phyloP scores from a whole-genome alignment of 1,284 basidiomycete species.

The Moesziomyces globuligerus region DNA sequence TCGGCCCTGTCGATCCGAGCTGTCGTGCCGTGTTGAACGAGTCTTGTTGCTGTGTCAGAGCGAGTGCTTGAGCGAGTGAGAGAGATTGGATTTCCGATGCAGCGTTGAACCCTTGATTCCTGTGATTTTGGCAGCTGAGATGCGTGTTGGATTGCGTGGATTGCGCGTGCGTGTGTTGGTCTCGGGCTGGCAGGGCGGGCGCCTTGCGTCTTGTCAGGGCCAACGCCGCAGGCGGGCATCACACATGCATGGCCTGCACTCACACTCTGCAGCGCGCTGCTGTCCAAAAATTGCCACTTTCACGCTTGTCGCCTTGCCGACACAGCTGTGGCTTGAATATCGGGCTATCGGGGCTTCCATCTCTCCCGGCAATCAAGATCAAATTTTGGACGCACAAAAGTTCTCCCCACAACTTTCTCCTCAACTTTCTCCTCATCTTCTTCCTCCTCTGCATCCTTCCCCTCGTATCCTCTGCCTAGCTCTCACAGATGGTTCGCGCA shows the following conservation, averaged over 20 bases:
- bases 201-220: not conserved
- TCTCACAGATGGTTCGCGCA: conserved; percentile 37
- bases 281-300: conserved; percentile 2
- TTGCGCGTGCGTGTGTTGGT: conserved; percentile 17
- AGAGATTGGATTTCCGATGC: no score
- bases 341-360: conserved; percentile 13
- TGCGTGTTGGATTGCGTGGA: no score
- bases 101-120: no score
- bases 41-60: no score
- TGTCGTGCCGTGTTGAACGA: no score
- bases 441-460: not conserved
- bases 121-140: no score
- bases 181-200: not conserved
- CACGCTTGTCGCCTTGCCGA: not conserved
- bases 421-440: not conserved
- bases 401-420: conserved; percentile 3
- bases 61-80: no score
- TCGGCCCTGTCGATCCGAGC: no score
- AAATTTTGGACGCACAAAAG: conserved; percentile 24
- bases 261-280: not conserved
- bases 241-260: not conserved
- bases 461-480: no score
- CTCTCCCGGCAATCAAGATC: conserved; percentile 3
- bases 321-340: not conserved
- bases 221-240: not conserved